Percentiles rank a stretch among this genome's conserved stretches.
Conservation (phyloP, 2,329 filamentous ascomycete species). For the Colletotrichum echinochloae region DNA sequence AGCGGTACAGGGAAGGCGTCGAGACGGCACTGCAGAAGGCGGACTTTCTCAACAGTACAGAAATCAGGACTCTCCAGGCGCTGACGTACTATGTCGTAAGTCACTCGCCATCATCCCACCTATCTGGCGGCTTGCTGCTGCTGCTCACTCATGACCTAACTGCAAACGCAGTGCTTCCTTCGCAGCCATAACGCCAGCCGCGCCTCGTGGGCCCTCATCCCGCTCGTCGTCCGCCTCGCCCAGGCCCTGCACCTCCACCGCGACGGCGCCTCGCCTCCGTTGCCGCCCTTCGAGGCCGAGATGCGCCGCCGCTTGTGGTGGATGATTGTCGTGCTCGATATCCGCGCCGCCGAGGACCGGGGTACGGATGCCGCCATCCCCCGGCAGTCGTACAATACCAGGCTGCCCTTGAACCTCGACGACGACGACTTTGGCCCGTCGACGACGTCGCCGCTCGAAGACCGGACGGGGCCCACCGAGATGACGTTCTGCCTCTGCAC, state of each 20-base stretch:
- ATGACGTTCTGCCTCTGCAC: conserved; percentile 56
- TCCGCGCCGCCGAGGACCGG: conserved; percentile 65
- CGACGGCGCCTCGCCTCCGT: conserved; percentile 53
- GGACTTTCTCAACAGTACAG: conserved; percentile 56
- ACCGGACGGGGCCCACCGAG: conserved; percentile 54
- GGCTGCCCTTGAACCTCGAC: conserved; percentile 64
- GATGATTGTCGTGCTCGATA: conserved; percentile 72
- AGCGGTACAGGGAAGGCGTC: conserved; percentile 49
- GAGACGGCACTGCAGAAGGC: conserved; percentile 56
- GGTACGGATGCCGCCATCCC: conserved; percentile 61
- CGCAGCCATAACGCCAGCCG: conserved; percentile 53
- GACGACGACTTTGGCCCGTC: conserved; percentile 62
- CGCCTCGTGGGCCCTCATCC: conserved; percentile 56
- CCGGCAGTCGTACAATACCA: conserved; percentile 58
- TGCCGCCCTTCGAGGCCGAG: conserved; percentile 66
- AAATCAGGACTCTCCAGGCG: conserved; percentile 56
- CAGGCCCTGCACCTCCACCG: conserved; percentile 58
- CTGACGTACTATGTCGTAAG: conserved; percentile 55
- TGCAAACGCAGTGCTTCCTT: conserved; percentile 49
- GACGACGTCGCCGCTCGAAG: conserved; percentile 49
- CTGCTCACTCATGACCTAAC: neutral
- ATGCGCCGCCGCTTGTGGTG: conserved; percentile 72
- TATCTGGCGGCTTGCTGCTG: neutral
- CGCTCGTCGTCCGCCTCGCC: conserved; percentile 56
- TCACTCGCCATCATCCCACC: neutral